Evolutionary conservation across 2,329 filamentous ascomycete species (phyloP), one percentile per base, ranked within the genome.

Genomic region (Arachnopeziza araneosa): DNA sequence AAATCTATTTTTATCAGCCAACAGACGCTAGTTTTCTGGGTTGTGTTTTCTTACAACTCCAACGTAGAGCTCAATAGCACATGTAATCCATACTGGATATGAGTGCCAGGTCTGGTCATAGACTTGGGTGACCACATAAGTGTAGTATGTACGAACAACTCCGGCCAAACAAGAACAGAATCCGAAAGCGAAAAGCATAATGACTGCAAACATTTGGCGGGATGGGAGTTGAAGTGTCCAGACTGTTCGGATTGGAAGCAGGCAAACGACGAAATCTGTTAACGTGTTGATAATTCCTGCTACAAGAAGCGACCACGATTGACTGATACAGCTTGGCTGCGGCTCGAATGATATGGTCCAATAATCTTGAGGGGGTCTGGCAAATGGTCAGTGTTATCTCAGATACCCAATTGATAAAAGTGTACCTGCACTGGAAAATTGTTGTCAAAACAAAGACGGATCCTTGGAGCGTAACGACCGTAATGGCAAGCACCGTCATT

Each of bases 221-320:
- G 66, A 63, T 1, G 80, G 78, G 48, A 84, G 72, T 55, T 79
- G 75, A 1, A 81, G 69, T 19, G 72, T 70, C 64, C 77, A 71
- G 9, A 82, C 74, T 2, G 77, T 78, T 23, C 74, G 74, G 52
- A 83, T 77, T 1, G 81, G 82, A 2, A 85, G 71, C 0, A 79
- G 67, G 44, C 81, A 80, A n/a, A 81, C 77, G 12, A 80, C 68
- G 51, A 87, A 77, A 69, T 87, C 83, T 7, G 83, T 85, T 51
- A 80, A 67, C 53, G 85, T 85, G 70, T 86, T 86, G 63, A 85
- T 77, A 26, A 82, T 79, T 1, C 83, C 83, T 44, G 84, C 77
- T 44, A 77, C 76, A 30, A 82, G 75, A 26, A 84, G 76, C 55
- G 83, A 80, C 0, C 74, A 72, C 1, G 79, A 76, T 62, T 85